Base-by-base conservation (phyloP, 2,329 filamentous ascomycete genomes). In the Ophiocordyceps sinensis region DNA sequence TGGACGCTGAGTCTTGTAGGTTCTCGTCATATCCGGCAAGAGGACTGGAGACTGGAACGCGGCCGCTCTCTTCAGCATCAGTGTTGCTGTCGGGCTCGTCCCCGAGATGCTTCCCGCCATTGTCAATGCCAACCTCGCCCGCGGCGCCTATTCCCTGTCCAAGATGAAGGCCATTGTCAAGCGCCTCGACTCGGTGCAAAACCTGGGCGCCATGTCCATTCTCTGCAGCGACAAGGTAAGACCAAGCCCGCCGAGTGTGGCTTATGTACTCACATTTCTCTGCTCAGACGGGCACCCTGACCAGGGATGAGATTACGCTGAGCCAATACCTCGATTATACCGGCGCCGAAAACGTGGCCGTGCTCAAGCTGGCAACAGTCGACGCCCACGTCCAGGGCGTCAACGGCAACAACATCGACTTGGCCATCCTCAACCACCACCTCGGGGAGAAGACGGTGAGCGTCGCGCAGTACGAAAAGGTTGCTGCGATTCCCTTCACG, bases 141-240 rank as follows among this genome's bases (percentile, higher is more conserved):
- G 51, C 12, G 51, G 52, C 9, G 52, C 52, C 17, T 49, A 49
- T 13, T 39, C 52, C 2, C 32, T 56, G 2, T 55, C 53, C 36
- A 53, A 52, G 44, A 59, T 61, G 50, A 57, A 59, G 49, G 54
- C 57, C 30, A 52, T 66, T 40, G 56, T 58, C 38, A 53, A 53
- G 44, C 49, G 64, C 43, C 54, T 54, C 28, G 51, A 56, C 43
- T 52, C 51, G 10, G 51, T 56, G 10, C 53, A 56, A 41, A 54
- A 55, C 30, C 40, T 56, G 1, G 54, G 53, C 12, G 53, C 54
- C 26, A 56, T 56, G 51, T 49, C 51, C 5, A 44, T 56, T 10
- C 45, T 56, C 1, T 56, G 53, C 42, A 55, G 54, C 38, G 53
- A 56, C 36, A 56, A 56, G 50, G 50, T 51, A 45, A 34, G 35